Conservation (phyloP, 768 basidiomycete species). For the Xerocomellus chrysenteron region DNA sequence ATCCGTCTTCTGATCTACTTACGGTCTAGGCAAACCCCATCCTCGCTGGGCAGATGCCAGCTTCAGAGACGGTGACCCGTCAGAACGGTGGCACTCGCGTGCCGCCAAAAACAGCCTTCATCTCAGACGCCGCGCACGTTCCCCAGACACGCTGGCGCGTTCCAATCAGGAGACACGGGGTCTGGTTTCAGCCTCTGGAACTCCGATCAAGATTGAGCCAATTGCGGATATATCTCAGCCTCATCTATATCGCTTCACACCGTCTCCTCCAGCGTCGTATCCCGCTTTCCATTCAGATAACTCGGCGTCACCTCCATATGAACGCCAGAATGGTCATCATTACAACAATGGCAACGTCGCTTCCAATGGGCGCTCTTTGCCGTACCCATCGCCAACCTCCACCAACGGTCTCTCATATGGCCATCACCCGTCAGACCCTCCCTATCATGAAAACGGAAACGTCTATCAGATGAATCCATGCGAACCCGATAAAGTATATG, state of each 20-base stretch:
- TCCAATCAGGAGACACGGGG: constrained; percentile 39
- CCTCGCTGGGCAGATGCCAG: constrained; percentile 81
- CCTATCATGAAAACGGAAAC: constrained; percentile 35
- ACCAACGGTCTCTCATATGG: constrained; percentile 35
- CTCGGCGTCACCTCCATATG: constrained; percentile 35
- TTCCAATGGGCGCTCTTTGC: constrained; percentile 29
- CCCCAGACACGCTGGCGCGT: constrained; percentile 35
- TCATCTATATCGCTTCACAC: constrained; percentile 68
- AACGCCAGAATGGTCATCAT: constrained; percentile 35
- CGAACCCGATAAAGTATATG: constrained; percentile 35
- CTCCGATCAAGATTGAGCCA: constrained; percentile 70
- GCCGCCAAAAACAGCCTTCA: constrained; percentile 64
- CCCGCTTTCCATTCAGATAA: constrained; percentile 49
- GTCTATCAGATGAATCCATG: constrained; percentile 37
- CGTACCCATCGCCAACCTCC: constrained; percentile 35
- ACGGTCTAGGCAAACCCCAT: constrained; percentile 70
- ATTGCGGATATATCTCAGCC: constrained; percentile 46
- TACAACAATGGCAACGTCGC: constrained; percentile 32
- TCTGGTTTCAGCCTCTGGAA: constrained; percentile 46
- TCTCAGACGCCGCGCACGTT: constrained; percentile 40
- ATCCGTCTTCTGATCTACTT: constrained; percentile 8
- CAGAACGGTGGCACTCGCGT: constrained; percentile 85
- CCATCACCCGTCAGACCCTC: constrained; percentile 34
- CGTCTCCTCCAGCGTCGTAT: constrained; percentile 58
- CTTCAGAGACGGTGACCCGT: constrained; percentile 77